Conservation (phyloP, 495 filamentous ascomycete species). For the Stereocaulon alpinum region DNA sequence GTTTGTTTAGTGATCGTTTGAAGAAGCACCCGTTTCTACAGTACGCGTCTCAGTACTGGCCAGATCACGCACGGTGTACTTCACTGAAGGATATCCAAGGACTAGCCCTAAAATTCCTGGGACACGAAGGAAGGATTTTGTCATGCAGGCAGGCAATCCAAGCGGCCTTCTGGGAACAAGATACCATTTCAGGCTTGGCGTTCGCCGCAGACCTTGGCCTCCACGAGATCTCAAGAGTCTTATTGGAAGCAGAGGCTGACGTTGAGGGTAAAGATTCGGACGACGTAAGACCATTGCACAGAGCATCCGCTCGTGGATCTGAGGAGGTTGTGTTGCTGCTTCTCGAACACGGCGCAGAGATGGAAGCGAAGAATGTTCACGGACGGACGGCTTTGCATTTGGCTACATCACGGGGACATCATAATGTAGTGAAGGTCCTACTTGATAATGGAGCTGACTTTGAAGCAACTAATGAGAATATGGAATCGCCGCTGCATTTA, state of each 20-base stretch:
- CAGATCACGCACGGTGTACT: constrained; percentile 27
- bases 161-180: too few relatives aligned
- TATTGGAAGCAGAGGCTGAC: constrained; percentile 27
- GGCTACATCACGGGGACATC: not conserved
- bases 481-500: not conserved
- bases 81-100: not conserved
- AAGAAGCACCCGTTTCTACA: constrained; percentile 24
- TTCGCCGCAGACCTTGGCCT: too few relatives aligned
- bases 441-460: constrained; percentile 17
- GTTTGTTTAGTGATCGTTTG: not conserved
- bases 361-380: not conserved
- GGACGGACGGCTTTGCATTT: not conserved
- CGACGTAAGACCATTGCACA: constrained; percentile 31
- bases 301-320: constrained; percentile 29
- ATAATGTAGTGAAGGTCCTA: constrained; percentile 31
- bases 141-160: not conserved
- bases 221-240: not conserved
- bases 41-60: constrained; percentile 36
- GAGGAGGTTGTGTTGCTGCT: constrained; percentile 28
- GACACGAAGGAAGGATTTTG: not conserved
- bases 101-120: not conserved
- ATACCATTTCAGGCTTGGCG: too few relatives aligned
- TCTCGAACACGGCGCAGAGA: constrained; percentile 8
- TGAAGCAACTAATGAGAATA: not conserved
- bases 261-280: constrained; percentile 29